These are phyloP conservation scores for Lactarius vividus DNA, from an alignment of 768 basidiomycete species.

Conservation along the genomic window DNA sequence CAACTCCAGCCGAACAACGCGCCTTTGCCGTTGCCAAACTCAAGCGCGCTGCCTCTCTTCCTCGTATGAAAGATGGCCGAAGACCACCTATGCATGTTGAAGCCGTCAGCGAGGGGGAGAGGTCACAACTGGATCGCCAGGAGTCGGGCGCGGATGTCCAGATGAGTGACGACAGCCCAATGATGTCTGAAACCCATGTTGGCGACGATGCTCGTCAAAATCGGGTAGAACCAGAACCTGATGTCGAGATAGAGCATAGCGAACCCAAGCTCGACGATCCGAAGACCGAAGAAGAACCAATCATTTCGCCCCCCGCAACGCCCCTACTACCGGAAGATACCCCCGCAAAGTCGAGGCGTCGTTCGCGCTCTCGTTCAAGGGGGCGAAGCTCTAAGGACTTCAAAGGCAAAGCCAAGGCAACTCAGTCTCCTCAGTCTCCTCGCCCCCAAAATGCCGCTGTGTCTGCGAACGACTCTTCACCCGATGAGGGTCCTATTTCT, in stretches of 20 bases:
- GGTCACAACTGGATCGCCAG: conserved; percentile 37
- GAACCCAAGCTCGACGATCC: conserved; percentile 26
- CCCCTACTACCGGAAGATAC: conserved; percentile 30
- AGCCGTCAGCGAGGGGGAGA: conserved; percentile 81
- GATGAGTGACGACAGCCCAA: conserved; percentile 13
- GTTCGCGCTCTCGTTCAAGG: conserved; percentile 65
- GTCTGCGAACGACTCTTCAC: conserved; percentile 67
- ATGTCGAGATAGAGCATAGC: conserved; percentile 18
- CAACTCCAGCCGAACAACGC: conserved; percentile 69
- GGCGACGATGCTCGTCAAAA: conserved; percentile 1
- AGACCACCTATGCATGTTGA: conserved; percentile 85
- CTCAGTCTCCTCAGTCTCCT: conserved; percentile 48
- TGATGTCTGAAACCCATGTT: conserved; percentile 19
- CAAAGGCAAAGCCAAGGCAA: conserved; percentile 42
- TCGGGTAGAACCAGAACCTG: conserved; percentile 13
- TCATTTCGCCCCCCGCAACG: conserved; percentile 26
- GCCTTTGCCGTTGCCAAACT: conserved; percentile 87
- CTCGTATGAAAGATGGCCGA: conserved; percentile 87
- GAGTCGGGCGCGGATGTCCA: conserved; percentile 28
- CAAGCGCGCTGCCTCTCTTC: conserved; percentile 87
- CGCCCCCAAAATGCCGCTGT: conserved; percentile 41
- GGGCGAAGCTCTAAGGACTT: conserved; percentile 67
- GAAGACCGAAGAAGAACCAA: conserved; percentile 30
- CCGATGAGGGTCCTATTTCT: conserved; percentile 42
- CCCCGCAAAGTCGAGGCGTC: conserved; percentile 50